phyloP scores from a whole-genome alignment of 2,329 filamentous ascomycete genomes.

The Pyricularia pennisetigena region DNA sequence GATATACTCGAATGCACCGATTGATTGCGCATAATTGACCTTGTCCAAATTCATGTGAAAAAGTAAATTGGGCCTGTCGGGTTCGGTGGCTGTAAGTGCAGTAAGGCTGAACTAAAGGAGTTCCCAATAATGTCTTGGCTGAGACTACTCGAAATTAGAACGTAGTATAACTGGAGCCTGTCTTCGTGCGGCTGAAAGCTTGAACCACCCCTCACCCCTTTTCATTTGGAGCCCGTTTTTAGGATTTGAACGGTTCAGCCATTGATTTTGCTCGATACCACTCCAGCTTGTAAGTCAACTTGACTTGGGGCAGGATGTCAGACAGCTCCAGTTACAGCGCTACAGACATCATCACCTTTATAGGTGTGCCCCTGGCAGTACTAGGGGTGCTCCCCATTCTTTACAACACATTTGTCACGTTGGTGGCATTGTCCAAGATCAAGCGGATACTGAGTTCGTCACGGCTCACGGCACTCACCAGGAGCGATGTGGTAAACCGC shows the following conservation, averaged over 20 bases:
- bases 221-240: background rate
- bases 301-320: background rate
- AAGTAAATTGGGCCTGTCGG: too few relatives aligned
- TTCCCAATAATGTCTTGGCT: background rate
- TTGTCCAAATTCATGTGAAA: background rate
- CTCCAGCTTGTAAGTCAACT: background rate
- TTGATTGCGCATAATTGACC: background rate
- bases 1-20: background rate
- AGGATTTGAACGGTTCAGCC: background rate
- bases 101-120: background rate
- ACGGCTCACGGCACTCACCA: constrained; percentile 48
- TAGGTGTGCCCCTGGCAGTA: constrained; percentile 24
- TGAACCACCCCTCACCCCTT: background rate
- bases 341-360: constrained; percentile 22
- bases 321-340: constrained; percentile 7
- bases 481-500: constrained; percentile 54
- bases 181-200: constrained; percentile 1
- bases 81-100: too few relatives aligned
- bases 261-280: background rate
- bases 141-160: background rate
- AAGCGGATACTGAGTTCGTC: constrained; percentile 46
- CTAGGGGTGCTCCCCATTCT: constrained; percentile 49
- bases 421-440: constrained; percentile 50
- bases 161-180: background rate
- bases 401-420: constrained; percentile 53